Percentiles rank a stretch among this genome's conserved stretches.
These are phyloP conservation scores for Podaxis pistillaris DNA, from an alignment of 768 basidiomycete species.

Conservation along the genomic window DNA sequence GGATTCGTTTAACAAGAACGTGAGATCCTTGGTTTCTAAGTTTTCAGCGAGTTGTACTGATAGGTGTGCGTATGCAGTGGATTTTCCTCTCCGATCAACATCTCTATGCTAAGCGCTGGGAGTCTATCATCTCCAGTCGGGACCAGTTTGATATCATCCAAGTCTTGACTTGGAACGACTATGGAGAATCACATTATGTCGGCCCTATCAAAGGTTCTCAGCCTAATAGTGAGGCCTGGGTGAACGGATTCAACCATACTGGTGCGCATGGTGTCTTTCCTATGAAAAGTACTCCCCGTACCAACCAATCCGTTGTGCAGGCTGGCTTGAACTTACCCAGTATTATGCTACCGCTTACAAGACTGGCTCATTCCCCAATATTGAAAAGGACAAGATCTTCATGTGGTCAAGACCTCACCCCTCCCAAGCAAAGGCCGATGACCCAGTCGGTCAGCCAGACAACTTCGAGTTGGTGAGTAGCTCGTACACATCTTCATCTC, in stretches of 20 bases:
- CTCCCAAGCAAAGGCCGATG: constrained; percentile 48
- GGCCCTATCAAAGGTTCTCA: constrained; percentile 74
- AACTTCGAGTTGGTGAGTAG: constrained; percentile 56
- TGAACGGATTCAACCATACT: constrained; percentile 60
- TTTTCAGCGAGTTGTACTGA: neutral
- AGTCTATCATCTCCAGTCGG: constrained; percentile 55
- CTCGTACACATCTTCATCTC: constrained; percentile 18
- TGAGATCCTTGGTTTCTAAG: constrained; percentile 26
- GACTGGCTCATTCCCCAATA: constrained; percentile 56
- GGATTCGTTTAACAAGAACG: constrained; percentile 72
- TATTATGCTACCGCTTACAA: constrained; percentile 76
- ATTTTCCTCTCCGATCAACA: constrained; percentile 69
- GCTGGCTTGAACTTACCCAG: constrained; percentile 61
- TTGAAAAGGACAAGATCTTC: constrained; percentile 59
- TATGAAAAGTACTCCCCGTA: constrained; percentile 4
- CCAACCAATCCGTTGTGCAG: constrained; percentile 27
- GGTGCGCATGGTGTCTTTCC: constrained; percentile 26
- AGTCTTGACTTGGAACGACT: constrained; percentile 72
- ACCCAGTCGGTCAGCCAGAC: constrained; percentile 52
- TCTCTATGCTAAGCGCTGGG: constrained; percentile 67
- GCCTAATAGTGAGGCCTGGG: constrained; percentile 73
- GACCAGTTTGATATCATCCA: constrained; percentile 59
- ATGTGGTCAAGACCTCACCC: constrained; percentile 75
- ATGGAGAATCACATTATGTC: constrained; percentile 76
- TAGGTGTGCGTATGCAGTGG: constrained; percentile 36